phyloP scores from a whole-genome alignment of 176 grass and related monocot genomes.

The Guadua angustifolia region DNA sequence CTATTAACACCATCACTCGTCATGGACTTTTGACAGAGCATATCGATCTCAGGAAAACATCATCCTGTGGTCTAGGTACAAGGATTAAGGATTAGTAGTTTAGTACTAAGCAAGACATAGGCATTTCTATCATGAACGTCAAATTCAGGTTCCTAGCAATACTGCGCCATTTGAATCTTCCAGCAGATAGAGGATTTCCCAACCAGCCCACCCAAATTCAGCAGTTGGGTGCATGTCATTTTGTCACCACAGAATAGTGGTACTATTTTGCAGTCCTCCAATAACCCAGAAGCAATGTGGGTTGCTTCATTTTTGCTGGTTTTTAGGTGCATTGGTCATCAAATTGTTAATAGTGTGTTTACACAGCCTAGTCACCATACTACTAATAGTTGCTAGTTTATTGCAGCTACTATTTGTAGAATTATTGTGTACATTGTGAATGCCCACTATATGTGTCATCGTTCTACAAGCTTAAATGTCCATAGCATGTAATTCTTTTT shows the following conservation, averaged over 20 bases:
- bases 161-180: neutral
- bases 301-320: neutral
- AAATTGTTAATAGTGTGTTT: neutral
- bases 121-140: neutral
- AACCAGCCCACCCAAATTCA: constrained; percentile 11
- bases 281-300: neutral
- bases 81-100: neutral
- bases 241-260: neutral
- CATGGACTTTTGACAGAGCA: too few relatives aligned
- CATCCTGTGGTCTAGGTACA: neutral
- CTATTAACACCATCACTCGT: too few relatives aligned
- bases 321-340: neutral
- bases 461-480: neutral
- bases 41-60: too few relatives aligned
- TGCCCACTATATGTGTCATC: neutral
- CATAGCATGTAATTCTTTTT: neutral
- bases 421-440: neutral
- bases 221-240: neutral
- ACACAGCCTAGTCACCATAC: neutral
- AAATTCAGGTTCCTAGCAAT: neutral
- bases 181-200: neutral
- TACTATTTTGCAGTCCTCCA: neutral
- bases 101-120: neutral
- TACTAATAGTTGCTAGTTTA: neutral
- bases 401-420: neutral